Conservation (phyloP, 2,329 filamentous ascomycete species). For the Ophiostoma angusticollis region DNA sequence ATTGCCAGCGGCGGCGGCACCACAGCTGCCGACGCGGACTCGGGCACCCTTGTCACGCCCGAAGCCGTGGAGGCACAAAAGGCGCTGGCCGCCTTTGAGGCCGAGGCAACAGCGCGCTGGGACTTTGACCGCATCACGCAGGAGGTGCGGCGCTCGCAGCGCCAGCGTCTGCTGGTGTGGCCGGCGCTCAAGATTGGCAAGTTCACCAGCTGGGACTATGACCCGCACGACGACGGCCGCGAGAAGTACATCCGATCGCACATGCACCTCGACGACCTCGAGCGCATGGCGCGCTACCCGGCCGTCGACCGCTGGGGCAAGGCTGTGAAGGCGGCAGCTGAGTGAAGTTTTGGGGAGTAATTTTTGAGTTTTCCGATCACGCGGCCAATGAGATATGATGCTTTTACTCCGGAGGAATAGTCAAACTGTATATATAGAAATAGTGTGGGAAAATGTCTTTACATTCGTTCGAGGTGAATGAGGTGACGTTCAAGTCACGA, state of each 20-base stretch:
- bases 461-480: too few species aligned
- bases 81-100: slow-evolving; percentile 53
- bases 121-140: slow-evolving; percentile 66
- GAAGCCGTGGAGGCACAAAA: slow-evolving; percentile 34
- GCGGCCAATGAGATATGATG: not conserved
- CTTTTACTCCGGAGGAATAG: not conserved
- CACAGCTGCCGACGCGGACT: not conserved
- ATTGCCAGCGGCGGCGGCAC: slow-evolving; percentile 15
- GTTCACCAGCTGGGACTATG: slow-evolving; percentile 76
- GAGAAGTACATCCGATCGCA: slow-evolving; percentile 75
- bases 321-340: slow-evolving; percentile 26
- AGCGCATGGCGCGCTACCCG: slow-evolving; percentile 63
- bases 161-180: slow-evolving; percentile 67
- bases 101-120: slow-evolving; percentile 66
- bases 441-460: too few species aligned
- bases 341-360: too few species aligned
- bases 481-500: too few species aligned
- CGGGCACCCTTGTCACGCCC: too few species aligned
- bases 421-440: too few species aligned
- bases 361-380: too few species aligned
- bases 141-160: slow-evolving; percentile 64
- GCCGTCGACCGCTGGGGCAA: slow-evolving; percentile 43
- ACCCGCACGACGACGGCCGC: slow-evolving; percentile 57
- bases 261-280: slow-evolving; percentile 67
- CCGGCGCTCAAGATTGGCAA: slow-evolving; percentile 61